Percentiles rank a stretch among this genome's conserved stretches.
Evolutionary conservation across 2,329 filamentous ascomycete species (phyloP).

Genomic region (Phyllosticta citribraziliensis): DNA sequence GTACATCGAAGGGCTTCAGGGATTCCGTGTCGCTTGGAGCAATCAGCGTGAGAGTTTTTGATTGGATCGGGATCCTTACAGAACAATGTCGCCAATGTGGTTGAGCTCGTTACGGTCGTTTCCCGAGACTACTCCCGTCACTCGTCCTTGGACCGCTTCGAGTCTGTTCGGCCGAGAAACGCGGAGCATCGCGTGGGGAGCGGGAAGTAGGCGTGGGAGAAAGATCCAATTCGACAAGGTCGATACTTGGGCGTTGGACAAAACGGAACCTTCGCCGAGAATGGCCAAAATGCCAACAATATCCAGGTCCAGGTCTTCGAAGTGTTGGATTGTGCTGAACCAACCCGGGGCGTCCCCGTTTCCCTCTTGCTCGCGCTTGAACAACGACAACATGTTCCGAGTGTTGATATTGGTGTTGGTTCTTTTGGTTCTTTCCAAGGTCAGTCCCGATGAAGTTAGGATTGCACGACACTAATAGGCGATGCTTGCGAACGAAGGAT

Average conservation of each 20-base stretch:
- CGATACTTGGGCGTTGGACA: conserved; percentile 41
- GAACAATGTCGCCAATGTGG: conserved; percentile 39
- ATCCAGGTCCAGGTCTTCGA: conserved; percentile 38
- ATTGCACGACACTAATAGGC: not conserved
- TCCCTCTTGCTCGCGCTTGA: not conserved
- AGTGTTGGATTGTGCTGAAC: conserved; percentile 9
- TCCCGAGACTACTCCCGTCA: conserved; percentile 39
- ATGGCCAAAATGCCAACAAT: conserved; percentile 48
- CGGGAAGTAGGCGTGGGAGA: conserved; percentile 40
- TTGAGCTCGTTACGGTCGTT: conserved; percentile 38
- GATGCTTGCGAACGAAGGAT: not conserved
- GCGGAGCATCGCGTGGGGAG: conserved; percentile 41
- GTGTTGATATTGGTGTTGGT: too few species aligned
- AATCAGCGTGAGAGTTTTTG: conserved; percentile 3
- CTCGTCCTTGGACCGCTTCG: conserved; percentile 29
- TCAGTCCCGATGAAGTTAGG: not conserved
- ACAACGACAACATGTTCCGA: not conserved
- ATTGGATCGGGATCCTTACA: conserved; percentile 21
- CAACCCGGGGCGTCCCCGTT: not conserved
- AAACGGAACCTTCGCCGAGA: conserved; percentile 41
- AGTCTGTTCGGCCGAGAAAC: conserved; percentile 35
- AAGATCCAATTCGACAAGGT: conserved; percentile 41
- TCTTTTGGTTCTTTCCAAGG: too few species aligned
- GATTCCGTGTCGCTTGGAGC: conserved; percentile 24
- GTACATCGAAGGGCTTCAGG: conserved; percentile 30